Base-by-base conservation (phyloP, 176 grass and related monocot genomes). In the Aegilops longissima region DNA sequence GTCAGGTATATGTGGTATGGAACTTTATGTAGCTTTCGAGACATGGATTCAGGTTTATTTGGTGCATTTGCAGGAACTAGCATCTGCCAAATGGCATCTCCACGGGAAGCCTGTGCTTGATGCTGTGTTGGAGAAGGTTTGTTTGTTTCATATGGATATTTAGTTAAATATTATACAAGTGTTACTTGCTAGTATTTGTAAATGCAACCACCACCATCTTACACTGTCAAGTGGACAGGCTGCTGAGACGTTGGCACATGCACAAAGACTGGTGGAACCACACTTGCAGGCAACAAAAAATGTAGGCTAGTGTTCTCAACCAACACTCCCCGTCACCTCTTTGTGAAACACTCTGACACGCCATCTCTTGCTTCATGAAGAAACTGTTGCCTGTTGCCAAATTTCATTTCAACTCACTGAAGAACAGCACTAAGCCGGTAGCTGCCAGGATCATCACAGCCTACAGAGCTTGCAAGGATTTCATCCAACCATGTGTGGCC, bases 21-120 rank as follows among this genome's bases (percentile, higher is more conserved):
- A 6, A 17, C 2, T 84, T 64, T 12, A 4, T 78, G 70, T 31
- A 59, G 33, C 5, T 36, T 70, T 33, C 16, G 16, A 27, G 42
- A 59, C 39, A 31, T 66, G 0, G 0, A 27, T 86, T 34, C 0
- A n/a, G 10, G 13, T 36, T 27, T 40, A n/a, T 31, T 52, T 67
- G 14, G 6, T 68, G 67, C 45, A 78, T 59, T 54, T 65, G 18
- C 84, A 87, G 89, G 84, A 25, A 3, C 30, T 87, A 25, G 84
- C 80, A 36, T 90, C 56, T 73, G 66, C 66, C 66, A 87, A 85
- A 77, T 90, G 88, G 88, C 69, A 89, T 3, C 67, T 61, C 70
- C 77, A 70, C 24, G 78, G 77, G 47, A 89, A 85, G 59, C 83
- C 45, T 44, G 6, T n/a, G 44, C 12, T 85, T 81, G 35, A 76